These are phyloP conservation scores for Malus fusca DNA, from an alignment of 306 rosid genomes.

Conservation along the genomic window DNA sequence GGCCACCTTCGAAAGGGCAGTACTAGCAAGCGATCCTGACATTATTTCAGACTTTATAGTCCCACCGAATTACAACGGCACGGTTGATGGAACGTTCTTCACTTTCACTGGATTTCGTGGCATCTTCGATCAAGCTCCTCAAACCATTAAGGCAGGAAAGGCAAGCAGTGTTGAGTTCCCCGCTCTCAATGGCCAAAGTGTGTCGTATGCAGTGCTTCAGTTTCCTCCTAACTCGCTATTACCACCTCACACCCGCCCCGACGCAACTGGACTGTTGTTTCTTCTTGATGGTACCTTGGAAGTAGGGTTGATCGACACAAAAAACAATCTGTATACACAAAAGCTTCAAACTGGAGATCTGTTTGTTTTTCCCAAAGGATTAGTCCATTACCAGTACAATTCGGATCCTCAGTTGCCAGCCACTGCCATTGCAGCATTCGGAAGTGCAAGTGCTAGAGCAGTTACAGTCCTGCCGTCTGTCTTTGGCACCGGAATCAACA, in stretches of 20 bases:
- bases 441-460: conserved; percentile 36
- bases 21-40: conserved; percentile 5
- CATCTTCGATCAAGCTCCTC: background rate
- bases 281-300: conserved; percentile 22
- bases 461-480: conserved; percentile 11
- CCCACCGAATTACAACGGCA: background rate
- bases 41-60: conserved; percentile 7
- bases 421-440: conserved; percentile 27
- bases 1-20: background rate
- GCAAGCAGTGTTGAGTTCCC: conserved; percentile 12
- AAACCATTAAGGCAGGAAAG: background rate
- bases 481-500: conserved; percentile 20
- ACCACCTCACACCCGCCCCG: conserved; percentile 31
- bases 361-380: conserved; percentile 31
- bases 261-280: conserved; percentile 26
- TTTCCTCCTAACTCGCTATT: background rate
- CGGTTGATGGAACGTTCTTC: conserved; percentile 2
- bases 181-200: conserved; percentile 16
- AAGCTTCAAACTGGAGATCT: conserved; percentile 26
- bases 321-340: conserved; percentile 8
- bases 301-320: conserved; percentile 28
- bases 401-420: conserved; percentile 3
- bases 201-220: conserved; percentile 6
- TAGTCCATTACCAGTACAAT: conserved; percentile 32
- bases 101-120: conserved; percentile 10